Conservation (phyloP, 148 eudicot genomes). For the Bassia scoparia region DNA sequence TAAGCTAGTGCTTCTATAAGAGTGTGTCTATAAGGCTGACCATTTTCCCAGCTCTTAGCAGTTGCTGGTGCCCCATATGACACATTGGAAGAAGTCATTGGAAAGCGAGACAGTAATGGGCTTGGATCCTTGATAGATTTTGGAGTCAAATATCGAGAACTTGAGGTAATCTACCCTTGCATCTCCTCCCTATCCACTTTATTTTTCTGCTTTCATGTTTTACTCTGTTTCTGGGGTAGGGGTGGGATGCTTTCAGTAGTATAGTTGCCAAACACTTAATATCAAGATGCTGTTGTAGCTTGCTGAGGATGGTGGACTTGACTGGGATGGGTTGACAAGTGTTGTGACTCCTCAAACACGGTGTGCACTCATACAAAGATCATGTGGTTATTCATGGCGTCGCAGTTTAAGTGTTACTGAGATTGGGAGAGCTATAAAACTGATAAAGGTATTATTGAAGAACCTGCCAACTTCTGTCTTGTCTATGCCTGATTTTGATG, state of each 20-base stretch:
- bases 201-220: background rate
- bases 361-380: slow-evolving; percentile 96
- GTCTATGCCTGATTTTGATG: background rate
- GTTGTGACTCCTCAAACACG: slow-evolving; percentile 69
- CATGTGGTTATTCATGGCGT: slow-evolving; percentile 99
- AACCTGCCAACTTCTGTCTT: background rate
- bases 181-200: background rate
- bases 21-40: slow-evolving; percentile 21
- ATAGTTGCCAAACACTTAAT: slow-evolving; percentile 4
- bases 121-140: slow-evolving; percentile 86
- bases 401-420: slow-evolving; percentile 82
- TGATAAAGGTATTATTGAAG: slow-evolving; percentile 58
- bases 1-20: background rate
- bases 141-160: slow-evolving; percentile 77
- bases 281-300: slow-evolving; percentile 44
- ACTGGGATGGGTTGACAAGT: slow-evolving; percentile 63
- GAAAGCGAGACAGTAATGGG: slow-evolving; percentile 73
- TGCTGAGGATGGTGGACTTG: slow-evolving; percentile 79
- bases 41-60: slow-evolving; percentile 80
- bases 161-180: slow-evolving; percentile 47
- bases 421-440: slow-evolving; percentile 70
- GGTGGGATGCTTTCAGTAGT: background rate
- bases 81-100: slow-evolving; percentile 95
- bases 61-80: slow-evolving; percentile 98
- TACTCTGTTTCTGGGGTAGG: background rate